These are phyloP conservation scores for Cladosporium austrohemisphaericum DNA, from an alignment of 2,329 filamentous ascomycete genomes.

Conservation along the genomic window DNA sequence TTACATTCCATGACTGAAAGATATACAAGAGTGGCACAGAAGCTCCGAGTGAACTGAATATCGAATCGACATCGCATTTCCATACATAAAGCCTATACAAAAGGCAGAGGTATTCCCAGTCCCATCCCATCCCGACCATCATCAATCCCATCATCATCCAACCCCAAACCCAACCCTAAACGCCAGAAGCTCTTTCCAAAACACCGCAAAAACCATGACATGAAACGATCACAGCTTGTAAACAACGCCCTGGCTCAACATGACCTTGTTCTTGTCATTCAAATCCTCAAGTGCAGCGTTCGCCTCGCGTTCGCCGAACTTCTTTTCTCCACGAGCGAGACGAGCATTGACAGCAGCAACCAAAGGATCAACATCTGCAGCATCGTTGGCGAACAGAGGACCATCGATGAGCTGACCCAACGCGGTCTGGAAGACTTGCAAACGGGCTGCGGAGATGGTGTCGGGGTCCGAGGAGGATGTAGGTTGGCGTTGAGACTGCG, in stretches of 20 bases:
- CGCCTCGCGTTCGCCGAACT: conserved; percentile 70
- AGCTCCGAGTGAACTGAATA: too few species aligned
- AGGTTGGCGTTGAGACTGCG: conserved; percentile 21
- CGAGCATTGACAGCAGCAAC: conserved; percentile 75
- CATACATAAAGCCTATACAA: too few species aligned
- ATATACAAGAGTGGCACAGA: too few species aligned
- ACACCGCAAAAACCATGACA: not conserved
- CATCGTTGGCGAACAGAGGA: conserved; percentile 81
- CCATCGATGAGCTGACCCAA: conserved; percentile 81
- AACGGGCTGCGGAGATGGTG: conserved; percentile 57
- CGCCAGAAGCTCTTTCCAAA: not conserved
- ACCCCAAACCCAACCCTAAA: not conserved
- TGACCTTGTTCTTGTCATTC: conserved; percentile 82
- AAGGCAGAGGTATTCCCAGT: too few species aligned
- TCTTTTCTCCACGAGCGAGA: conserved; percentile 54
- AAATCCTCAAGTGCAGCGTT: conserved; percentile 73
- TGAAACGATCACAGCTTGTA: conserved; percentile 43
- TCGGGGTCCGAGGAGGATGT: conserved; percentile 28
- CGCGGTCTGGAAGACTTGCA: conserved; percentile 72
- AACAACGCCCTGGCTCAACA: conserved; percentile 56
- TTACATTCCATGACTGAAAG: too few species aligned
- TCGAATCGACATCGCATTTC: too few species aligned
- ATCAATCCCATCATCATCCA: not conserved
- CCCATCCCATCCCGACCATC: too few species aligned
- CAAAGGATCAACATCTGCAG: conserved; percentile 69